Evolutionary conservation across 495 filamentous ascomycete genomes (phyloP).

Genomic region (Hypoxylon lienhwacheense): DNA sequence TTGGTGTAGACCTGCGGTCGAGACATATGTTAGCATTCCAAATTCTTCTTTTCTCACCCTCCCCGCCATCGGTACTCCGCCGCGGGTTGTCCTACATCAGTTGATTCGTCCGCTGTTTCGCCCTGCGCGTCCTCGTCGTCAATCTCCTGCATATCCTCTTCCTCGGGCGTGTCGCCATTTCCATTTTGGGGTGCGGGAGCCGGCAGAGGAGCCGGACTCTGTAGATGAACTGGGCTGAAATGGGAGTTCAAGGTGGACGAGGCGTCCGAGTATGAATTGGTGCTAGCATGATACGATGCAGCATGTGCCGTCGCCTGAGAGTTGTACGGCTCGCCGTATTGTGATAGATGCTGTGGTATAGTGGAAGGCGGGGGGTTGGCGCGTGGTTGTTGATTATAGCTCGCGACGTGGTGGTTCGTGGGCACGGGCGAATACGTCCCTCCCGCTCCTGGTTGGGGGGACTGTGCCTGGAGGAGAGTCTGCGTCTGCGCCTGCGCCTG

Average conservation of each 20-base stretch:
- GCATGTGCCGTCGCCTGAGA: slow-evolving; percentile 32
- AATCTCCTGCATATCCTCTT: slow-evolving; percentile 29
- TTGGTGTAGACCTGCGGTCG: slow-evolving; percentile 32
- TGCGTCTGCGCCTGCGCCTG: slow-evolving; percentile 28
- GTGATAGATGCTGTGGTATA: slow-evolving; percentile 41
- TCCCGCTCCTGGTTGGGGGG: slow-evolving; percentile 25
- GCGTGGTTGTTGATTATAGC: slow-evolving; percentile 30
- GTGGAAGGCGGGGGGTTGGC: slow-evolving; percentile 41
- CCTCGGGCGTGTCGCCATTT: slow-evolving; percentile 31
- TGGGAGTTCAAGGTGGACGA: slow-evolving; percentile 27
- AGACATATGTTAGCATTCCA: slow-evolving; percentile 8
- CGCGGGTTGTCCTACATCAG: slow-evolving; percentile 25
- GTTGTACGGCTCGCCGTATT: slow-evolving; percentile 35
- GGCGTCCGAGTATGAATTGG: slow-evolving; percentile 33
- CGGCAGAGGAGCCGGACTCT: slow-evolving; percentile 32
- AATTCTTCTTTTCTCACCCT: neutral
- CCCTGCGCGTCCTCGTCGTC: slow-evolving; percentile 38
- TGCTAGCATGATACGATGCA: slow-evolving; percentile 26
- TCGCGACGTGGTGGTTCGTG: slow-evolving; percentile 24
- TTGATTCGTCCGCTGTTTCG: slow-evolving; percentile 38
- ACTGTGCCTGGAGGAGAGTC: slow-evolving; percentile 27
- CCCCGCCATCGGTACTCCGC: neutral
- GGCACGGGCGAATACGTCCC: slow-evolving; percentile 36
- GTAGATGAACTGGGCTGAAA: slow-evolving; percentile 31
- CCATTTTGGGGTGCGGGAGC: slow-evolving; percentile 31